Conservation (phyloP, 352 stramenopile genomes). For the Thalassiosira delicatula region DNA sequence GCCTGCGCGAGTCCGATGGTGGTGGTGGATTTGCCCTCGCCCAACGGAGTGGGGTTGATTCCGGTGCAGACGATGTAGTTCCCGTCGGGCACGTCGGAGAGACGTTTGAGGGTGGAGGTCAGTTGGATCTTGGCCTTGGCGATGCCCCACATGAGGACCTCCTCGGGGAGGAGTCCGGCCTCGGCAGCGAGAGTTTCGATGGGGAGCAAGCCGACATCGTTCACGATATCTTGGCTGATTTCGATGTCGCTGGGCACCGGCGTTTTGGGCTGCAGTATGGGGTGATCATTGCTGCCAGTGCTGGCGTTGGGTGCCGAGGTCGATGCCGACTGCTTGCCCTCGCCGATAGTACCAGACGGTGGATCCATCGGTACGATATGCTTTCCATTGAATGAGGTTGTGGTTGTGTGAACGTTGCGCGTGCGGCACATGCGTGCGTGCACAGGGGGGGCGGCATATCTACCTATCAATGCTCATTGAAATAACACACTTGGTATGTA, state of each 20-base stretch:
- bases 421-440: no score
- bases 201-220: constrained; percentile 76
- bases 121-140: constrained; percentile 88
- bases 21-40: constrained; percentile 98
- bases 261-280: constrained; percentile 65
- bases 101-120: constrained; percentile 86
- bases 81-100: constrained; percentile 88
- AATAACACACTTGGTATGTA: no score
- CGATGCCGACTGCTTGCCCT: not conserved
- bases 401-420: no score
- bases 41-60: constrained; percentile 97
- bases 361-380: no score
- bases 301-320: not conserved
- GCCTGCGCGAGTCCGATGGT: constrained; percentile 96
- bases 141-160: constrained; percentile 83
- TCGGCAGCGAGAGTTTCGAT: constrained; percentile 73
- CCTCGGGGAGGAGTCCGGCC: constrained; percentile 73
- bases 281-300: constrained; percentile 69
- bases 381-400: no score
- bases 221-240: constrained; percentile 80
- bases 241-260: constrained; percentile 83
- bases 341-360: no score
- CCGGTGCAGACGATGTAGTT: constrained; percentile 96
- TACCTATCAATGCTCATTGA: no score
- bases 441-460: no score